Conservation (phyloP, 345 rosid species). For the Trapa bicornis region DNA sequence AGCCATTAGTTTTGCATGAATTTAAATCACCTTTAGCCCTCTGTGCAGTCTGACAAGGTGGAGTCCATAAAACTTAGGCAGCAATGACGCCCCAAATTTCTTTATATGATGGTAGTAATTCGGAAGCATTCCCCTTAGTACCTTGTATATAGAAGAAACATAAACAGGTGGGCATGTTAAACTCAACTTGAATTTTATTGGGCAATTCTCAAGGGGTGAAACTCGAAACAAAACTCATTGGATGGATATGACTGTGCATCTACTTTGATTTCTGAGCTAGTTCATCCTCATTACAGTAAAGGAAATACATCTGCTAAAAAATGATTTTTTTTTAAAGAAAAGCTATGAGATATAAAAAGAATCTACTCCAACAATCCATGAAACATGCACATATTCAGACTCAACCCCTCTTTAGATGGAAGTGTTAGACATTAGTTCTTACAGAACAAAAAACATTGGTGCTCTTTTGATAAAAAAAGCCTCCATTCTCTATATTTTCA, state of each 20-base stretch:
- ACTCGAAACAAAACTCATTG: neutral
- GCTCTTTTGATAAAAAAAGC: neutral
- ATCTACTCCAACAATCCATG: too few species aligned
- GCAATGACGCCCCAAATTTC: slow-evolving; percentile 21
- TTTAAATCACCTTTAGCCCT: slow-evolving; percentile 32
- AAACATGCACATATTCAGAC: neutral
- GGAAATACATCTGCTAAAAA: too few species aligned
- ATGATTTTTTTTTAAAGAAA: too few species aligned
- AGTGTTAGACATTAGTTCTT: too few species aligned
- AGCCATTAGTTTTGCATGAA: neutral
- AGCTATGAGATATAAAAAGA: too few species aligned
- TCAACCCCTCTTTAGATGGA: too few species aligned
- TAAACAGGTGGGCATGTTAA: neutral
- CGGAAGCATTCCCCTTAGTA: slow-evolving; percentile 32
- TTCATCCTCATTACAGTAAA: too few species aligned
- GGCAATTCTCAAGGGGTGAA: neutral
- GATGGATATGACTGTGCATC: neutral
- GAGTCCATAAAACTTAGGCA: slow-evolving; percentile 38
- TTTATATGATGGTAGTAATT: slow-evolving; percentile 26
- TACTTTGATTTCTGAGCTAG: too few species aligned
- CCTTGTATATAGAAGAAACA: slow-evolving; percentile 15
- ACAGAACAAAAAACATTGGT: too few species aligned
- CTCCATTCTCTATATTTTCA: neutral
- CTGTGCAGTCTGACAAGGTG: slow-evolving; percentile 38
- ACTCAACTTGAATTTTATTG: neutral